Conservation (phyloP, 345 rosid genomes). For the Rhodamnia argentea region DNA sequence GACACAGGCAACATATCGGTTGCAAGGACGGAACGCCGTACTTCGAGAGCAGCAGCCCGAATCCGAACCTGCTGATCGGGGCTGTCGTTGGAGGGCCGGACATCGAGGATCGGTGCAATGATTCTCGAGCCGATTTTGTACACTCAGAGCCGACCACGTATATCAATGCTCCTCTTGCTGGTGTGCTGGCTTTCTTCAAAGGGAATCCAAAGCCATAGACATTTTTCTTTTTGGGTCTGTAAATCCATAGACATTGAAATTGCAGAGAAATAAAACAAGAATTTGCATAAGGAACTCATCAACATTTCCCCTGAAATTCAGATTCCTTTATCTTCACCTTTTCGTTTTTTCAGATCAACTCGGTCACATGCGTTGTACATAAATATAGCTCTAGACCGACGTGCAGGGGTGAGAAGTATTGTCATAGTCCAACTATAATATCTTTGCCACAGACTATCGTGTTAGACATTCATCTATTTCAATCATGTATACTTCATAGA, state of each 20-base stretch:
- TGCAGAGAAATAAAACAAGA: background rate
- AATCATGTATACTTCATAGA: too few relatives aligned
- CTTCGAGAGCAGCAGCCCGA: slow-evolving; percentile 21
- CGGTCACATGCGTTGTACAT: too few relatives aligned
- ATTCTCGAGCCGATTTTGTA: slow-evolving; percentile 8
- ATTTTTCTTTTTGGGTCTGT: background rate
- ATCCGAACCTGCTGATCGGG: slow-evolving; percentile 55
- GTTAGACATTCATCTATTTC: too few relatives aligned
- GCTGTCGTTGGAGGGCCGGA: slow-evolving; percentile 85
- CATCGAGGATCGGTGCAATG: slow-evolving; percentile 35
- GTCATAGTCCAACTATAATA: too few relatives aligned
- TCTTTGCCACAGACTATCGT: too few relatives aligned
- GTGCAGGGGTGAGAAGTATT: background rate
- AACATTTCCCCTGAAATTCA: background rate
- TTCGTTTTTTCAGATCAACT: too few relatives aligned
- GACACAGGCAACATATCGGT: slow-evolving; percentile 19
- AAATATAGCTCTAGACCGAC: too few relatives aligned
- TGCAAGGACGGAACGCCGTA: slow-evolving; percentile 43
- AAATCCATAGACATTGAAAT: background rate
- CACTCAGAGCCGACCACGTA: slow-evolving; percentile 57
- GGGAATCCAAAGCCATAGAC: background rate
- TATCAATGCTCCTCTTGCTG: slow-evolving; percentile 57
- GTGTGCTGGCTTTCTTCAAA: slow-evolving; percentile 42
- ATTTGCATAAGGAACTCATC: background rate
- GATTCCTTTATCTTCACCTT: background rate